These are phyloP conservation scores for Coemansia sp. DNA, from an alignment of 192 early-diverging fungal species.

Conservation along the genomic window DNA sequence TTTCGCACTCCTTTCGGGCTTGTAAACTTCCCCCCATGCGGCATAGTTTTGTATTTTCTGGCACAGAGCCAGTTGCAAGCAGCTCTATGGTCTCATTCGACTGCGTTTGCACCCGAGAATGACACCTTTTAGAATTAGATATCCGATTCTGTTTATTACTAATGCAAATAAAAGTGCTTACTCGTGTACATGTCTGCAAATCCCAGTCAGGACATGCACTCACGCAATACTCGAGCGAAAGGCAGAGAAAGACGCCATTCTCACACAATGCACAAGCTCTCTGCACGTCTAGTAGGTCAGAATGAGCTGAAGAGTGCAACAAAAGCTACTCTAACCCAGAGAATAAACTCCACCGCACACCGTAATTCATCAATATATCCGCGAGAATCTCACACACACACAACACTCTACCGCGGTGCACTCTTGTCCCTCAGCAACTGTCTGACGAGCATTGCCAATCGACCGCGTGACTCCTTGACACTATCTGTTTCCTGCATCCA, in stretches of 20 bases:
- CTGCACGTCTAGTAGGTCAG: background rate
- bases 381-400: background rate
- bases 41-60: background rate
- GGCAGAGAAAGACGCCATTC: slow-evolving; percentile 6
- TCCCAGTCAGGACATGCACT: background rate
- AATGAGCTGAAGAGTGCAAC: background rate
- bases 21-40: background rate
- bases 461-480: slow-evolving; percentile 23
- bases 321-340: background rate
- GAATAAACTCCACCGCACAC: background rate
- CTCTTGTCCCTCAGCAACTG: background rate
- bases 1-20: background rate
- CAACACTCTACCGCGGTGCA: background rate
- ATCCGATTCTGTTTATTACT: background rate
- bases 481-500: slow-evolving; percentile 29
- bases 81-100: background rate
- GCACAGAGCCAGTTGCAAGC: slow-evolving; percentile 3
- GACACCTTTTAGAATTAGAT: background rate
- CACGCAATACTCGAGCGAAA: background rate
- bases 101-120: background rate
- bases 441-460: slow-evolving; percentile 22
- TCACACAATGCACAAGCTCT: background rate
- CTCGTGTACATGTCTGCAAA: background rate
- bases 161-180: background rate
- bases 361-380: background rate